These are phyloP conservation scores for Aphanoascus verrucosus DNA, from an alignment of 2,329 filamentous ascomycete genomes.

Conservation along the genomic window DNA sequence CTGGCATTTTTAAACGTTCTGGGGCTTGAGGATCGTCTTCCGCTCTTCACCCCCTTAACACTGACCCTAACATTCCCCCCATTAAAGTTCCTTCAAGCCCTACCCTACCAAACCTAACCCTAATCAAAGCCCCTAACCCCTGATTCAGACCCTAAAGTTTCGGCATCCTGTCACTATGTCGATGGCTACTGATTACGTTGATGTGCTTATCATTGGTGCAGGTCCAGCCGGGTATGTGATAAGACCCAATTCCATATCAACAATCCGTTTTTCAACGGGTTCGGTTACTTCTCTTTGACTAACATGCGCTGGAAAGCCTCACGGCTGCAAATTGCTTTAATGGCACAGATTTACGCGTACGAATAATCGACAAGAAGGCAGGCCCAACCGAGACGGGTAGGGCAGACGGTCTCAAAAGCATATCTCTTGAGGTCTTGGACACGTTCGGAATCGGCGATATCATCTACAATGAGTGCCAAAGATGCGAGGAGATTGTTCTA, in stretches of 20 bases:
- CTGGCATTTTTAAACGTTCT: too few species aligned
- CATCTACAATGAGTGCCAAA: constrained; percentile 48
- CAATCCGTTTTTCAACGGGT: constrained; percentile 18
- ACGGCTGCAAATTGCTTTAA: constrained; percentile 34
- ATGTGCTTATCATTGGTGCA: constrained; percentile 38
- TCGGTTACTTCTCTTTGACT: constrained; percentile 20
- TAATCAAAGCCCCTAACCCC: too few species aligned
- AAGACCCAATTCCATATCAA: constrained; percentile 23
- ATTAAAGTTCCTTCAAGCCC: too few species aligned
- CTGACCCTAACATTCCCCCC: too few species aligned
- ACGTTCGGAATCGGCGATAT: constrained; percentile 38
- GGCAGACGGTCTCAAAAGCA: constrained; percentile 35
- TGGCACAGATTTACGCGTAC: constrained; percentile 32
- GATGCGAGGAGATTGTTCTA: constrained; percentile 48
- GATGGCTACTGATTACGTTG: not conserved
- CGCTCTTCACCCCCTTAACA: too few species aligned
- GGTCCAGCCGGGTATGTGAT: constrained; percentile 32
- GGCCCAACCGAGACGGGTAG: constrained; percentile 32
- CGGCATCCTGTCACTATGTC: too few species aligned
- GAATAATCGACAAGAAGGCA: constrained; percentile 32
- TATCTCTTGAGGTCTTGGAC: constrained; percentile 36
- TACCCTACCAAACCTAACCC: too few species aligned
- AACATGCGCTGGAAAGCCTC: constrained; percentile 15
- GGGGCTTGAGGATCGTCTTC: too few species aligned
- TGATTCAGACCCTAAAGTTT: too few species aligned